A percentile compares a stretch with the other conserved stretches of the same genome.
Conservation (phyloP, 2,329 filamentous ascomycete genomes). For the Helicocarpus griseus region DNA sequence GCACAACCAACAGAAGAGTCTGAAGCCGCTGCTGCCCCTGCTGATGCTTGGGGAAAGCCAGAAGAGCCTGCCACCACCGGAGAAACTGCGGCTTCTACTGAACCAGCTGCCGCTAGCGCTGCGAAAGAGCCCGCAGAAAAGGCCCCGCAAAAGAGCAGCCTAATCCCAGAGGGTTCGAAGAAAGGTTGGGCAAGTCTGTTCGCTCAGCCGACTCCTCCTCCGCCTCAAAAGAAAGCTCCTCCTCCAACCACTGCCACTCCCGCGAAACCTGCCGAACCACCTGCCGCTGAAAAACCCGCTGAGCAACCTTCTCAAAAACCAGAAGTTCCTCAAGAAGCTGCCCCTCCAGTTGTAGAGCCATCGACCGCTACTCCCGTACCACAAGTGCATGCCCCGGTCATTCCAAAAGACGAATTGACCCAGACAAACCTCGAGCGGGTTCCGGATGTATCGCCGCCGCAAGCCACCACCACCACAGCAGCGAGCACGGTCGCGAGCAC, state of each 20-base stretch:
- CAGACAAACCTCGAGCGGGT: conserved; percentile 88
- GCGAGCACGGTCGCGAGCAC: conserved; percentile 85
- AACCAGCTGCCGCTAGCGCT: conserved; percentile 14
- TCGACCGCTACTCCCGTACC: conserved; percentile 31
- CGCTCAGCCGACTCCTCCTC: conserved; percentile 49
- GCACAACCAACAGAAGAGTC: conserved; percentile 8
- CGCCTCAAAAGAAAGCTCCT: conserved; percentile 42
- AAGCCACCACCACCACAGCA: conserved; percentile 70
- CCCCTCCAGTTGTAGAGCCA: conserved; percentile 26
- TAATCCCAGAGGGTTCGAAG: conserved; percentile 32
- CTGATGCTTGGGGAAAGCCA: conserved; percentile 9
- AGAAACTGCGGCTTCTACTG: conserved; percentile 16
- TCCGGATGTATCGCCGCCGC: conserved; percentile 67
- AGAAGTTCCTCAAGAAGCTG: conserved; percentile 28
- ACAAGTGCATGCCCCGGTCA: conserved; percentile 37
- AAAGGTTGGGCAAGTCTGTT: conserved; percentile 65
- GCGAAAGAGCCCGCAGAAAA: conserved; percentile 8
- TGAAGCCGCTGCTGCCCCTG: conserved; percentile 5
- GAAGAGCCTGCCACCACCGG: conserved; percentile 18
- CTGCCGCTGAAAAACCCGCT: conserved; percentile 24
- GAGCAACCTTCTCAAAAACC: conserved; percentile 9
- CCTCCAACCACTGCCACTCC: conserved; percentile 22
- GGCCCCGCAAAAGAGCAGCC: conserved; percentile 23
- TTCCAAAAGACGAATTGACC: conserved; percentile 74
- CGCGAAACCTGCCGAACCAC: conserved; percentile 23